Evolutionary conservation across 352 stramenopile species (phyloP).

Genomic region (Plasmopara halstedii): DNA sequence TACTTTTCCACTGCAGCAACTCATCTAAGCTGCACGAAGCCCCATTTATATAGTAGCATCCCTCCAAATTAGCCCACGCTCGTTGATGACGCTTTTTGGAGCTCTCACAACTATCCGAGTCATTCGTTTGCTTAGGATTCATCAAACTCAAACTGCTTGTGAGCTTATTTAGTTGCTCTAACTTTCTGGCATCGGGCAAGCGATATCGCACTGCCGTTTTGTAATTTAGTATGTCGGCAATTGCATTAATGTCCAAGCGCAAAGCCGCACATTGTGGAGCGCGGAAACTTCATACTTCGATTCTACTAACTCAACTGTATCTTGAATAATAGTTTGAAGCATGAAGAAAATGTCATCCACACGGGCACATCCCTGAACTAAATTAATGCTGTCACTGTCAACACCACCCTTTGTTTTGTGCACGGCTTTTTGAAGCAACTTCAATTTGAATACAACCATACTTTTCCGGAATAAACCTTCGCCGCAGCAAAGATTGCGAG

Average conservation of each 20-base stretch:
- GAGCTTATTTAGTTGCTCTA: slow-evolving; percentile 8
- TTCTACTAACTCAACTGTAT: slow-evolving; percentile 9
- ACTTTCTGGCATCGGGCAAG: slow-evolving; percentile 1
- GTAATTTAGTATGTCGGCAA: slow-evolving; percentile 14
- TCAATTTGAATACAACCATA: slow-evolving; percentile 23
- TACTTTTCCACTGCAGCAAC: slow-evolving; percentile 14
- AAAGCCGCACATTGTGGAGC: slow-evolving; percentile 5
- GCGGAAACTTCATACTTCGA: slow-evolving; percentile 11
- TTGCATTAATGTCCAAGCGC: slow-evolving; percentile 6
- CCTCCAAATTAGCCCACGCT: slow-evolving; percentile 13
- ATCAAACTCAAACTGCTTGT: slow-evolving; percentile 1
- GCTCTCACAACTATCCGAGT: slow-evolving; percentile 6
- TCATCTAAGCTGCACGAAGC: slow-evolving; percentile 5
- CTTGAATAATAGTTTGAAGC: slow-evolving; percentile 12
- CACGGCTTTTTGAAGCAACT: slow-evolving; percentile 10
- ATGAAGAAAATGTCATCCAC: slow-evolving; percentile 26
- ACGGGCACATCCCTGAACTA: slow-evolving; percentile 3
- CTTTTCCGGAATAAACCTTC: slow-evolving; percentile 28
- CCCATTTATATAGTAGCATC: slow-evolving; percentile 11
- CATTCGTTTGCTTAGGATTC: slow-evolving; percentile 1
- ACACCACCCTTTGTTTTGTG: slow-evolving; percentile 2
- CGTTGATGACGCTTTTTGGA: slow-evolving; percentile 7
- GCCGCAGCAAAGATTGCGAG: slow-evolving; percentile 24
- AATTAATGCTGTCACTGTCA: neutral
- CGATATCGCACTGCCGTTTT: slow-evolving; percentile 2